A percentile compares a stretch with the other conserved stretches of the same genome.
These are phyloP conservation scores for Candida schatavii DNA, from an alignment of 805 yeast genomes.

Conservation along the genomic window DNA sequence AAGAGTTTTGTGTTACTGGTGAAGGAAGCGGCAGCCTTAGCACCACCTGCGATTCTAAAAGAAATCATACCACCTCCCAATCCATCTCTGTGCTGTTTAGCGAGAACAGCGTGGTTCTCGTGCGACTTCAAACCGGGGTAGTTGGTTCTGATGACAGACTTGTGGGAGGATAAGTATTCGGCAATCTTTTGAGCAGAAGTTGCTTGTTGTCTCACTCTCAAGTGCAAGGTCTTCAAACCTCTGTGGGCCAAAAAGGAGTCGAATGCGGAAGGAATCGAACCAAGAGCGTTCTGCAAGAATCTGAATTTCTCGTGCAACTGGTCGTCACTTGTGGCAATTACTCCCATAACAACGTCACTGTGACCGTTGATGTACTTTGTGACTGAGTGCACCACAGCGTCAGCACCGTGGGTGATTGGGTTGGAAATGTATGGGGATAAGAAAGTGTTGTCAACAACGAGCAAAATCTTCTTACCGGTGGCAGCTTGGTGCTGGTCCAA, in stretches of 20 bases:
- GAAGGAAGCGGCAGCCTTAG: slow-evolving; percentile 69
- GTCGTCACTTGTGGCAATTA: slow-evolving; percentile 66
- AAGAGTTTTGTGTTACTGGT: slow-evolving; percentile 71
- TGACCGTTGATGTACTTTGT: slow-evolving; percentile 92
- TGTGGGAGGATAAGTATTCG: slow-evolving; percentile 51
- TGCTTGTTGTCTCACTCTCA: slow-evolving; percentile 72
- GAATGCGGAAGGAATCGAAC: slow-evolving; percentile 86
- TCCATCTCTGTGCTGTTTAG: slow-evolving; percentile 75
- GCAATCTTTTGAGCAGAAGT: slow-evolving; percentile 67
- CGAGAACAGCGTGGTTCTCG: slow-evolving; percentile 59
- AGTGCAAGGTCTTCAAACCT: slow-evolving; percentile 82
- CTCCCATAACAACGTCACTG: slow-evolving; percentile 87
- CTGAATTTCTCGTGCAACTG: slow-evolving; percentile 60
- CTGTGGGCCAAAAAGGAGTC: slow-evolving; percentile 93
- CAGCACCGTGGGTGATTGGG: slow-evolving; percentile 82
- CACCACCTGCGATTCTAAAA: slow-evolving; percentile 82
- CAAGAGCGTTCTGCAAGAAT: slow-evolving; percentile 83
- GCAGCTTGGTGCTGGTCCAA: slow-evolving; percentile 44
- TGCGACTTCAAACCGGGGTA: slow-evolving; percentile 80
- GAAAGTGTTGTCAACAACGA: slow-evolving; percentile 88
- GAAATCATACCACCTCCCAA: slow-evolving; percentile 93
- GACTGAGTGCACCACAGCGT: slow-evolving; percentile 83
- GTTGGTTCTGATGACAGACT: slow-evolving; percentile 62
- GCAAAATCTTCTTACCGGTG: slow-evolving; percentile 49
- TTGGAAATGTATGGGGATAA: slow-evolving; percentile 83